Base-by-base conservation (phyloP, 345 rosid genomes). In the Aegle marmelos region DNA sequence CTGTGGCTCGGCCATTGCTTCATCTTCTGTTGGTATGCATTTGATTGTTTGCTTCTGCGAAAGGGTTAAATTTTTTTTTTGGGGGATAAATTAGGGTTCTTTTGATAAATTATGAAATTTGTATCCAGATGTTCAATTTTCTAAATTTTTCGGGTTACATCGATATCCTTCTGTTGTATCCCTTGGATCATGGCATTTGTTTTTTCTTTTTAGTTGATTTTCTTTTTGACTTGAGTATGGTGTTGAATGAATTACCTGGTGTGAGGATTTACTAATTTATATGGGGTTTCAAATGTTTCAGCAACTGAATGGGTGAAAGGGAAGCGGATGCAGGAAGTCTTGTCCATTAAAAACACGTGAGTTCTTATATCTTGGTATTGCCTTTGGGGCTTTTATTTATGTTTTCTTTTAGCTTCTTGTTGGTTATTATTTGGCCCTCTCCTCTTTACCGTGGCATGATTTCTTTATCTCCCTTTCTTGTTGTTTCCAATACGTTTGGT, bases 241-340 rank as follows among this genome's bases (percentile, higher is more conserved):
- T 64, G 9, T 6, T 64, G 24, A 45, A 45, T 45, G 17, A 13
- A 45, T 45, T 11, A 45, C 37, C 17, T 45, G 17, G 5, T 31
- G 25, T 28, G 9, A 48, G 37, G 48, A 75, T 17, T 6, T 6
- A 27, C 17, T 37, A 33, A 48, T 9, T 21, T 58, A 75, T 70
- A 5, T 28, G 24, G 50, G 6, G 21, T 61, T 76, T 77, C 16
- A 36, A 70, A 27, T 78, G 64, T 76, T 85, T 36, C 83, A 97
- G 99, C 94, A 25, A 91, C 98, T 25, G 99, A 97, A 83, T 97
- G 99, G 99, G 99, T 94, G 90, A 97, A 94, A 81, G 99, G 98
- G 68, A 97, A 89, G 82, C 90, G 87, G 73, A 91, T 90, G 92
- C 98, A 93, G 78, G 98, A 97, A 75, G 98, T 94, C 13, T 19